Conservation (phyloP, 495 filamentous ascomycete genomes). For the Penicillium longicatenatum region DNA sequence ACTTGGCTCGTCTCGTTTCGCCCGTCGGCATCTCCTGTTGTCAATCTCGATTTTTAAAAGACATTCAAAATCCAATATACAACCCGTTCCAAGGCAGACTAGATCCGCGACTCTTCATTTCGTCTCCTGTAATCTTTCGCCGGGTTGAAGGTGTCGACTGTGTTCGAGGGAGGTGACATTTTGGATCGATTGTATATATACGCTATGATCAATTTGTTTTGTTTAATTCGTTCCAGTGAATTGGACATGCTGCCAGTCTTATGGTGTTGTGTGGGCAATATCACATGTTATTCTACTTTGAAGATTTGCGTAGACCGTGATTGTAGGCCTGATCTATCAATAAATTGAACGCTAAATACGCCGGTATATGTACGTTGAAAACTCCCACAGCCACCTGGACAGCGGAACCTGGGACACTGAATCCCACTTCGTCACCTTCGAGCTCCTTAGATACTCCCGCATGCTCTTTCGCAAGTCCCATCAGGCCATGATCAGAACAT, state of each 20-base stretch:
- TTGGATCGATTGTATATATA: conserved; percentile 36
- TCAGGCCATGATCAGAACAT: background rate
- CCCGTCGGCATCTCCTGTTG: conserved; percentile 23
- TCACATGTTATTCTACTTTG: background rate
- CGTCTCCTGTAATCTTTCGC: conserved; percentile 4
- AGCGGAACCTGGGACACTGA: background rate
- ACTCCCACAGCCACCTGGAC: background rate
- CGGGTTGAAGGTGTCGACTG: conserved; percentile 18
- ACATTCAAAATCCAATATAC: conserved; percentile 10
- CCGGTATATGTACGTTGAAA: conserved; percentile 28
- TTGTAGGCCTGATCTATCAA: conserved; percentile 18
- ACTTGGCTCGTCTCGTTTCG: conserved; percentile 10
- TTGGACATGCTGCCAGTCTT: background rate
- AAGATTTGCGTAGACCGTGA: background rate
- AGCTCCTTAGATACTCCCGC: background rate
- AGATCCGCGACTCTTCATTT: background rate
- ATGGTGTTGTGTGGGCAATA: background rate
- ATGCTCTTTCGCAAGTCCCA: background rate
- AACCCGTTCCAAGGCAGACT: conserved; percentile 8
- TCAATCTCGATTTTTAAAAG: conserved; percentile 7
- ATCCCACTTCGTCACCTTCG: background rate
- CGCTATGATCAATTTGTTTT: conserved; percentile 23
- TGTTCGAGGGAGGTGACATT: conserved; percentile 17
- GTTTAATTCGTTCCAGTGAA: conserved; percentile 6
- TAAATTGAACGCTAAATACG: conserved; percentile 32